Evolutionary conservation across 148 eudicot genomes (phyloP), one percentile per base, ranked within the genome.

Genomic region (Silene latifolia): DNA sequence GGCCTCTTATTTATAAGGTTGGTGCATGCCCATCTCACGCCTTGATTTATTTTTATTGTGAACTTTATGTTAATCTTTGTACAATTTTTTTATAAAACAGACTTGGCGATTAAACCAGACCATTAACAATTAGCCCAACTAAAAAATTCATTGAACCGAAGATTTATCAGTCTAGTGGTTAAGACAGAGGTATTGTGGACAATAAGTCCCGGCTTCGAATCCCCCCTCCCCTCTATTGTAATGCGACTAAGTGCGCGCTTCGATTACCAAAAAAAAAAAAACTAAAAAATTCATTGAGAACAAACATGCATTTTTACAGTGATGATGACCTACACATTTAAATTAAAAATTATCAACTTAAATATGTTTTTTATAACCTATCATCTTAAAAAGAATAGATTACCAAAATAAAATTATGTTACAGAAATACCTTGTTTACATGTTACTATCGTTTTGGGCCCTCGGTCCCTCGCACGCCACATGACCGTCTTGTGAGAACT

Each of bases 1-100:
- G 98, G 98, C 25, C 89, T 92, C 87, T 79, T 95, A 32, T 92
- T 89, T 80, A 77, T 82, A 73, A 90, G 98, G 98, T 92, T 76
- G 39, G 86, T 14, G 6, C 58, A 17, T 66, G 54, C 70, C 39
- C 74, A 71, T 70, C 56, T 66, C 62, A 59, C 29, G 21, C 70
- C 47, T 24, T 14, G 4, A 42, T 47, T 12, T 63, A 14, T 70
- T 25, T 25, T n/a, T 14, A 58, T 69, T 8, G 19, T 63, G 12
- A 17, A 21, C 24, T 59, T 3, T 23, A 20, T 48, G 48, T 27
- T 19, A 15, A 53, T 29, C 42, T 20, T 63, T 57, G 39, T 5
- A 19, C 7, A 12, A 51, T 48, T 48, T 4, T 14, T 15, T 4
- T 1, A 51, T 51, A 51, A 15, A 51, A 13, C 56, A 12, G 5